phyloP scores from a whole-genome alignment of 1,284 basidiomycete genomes.

The Tilletia caries region DNA sequence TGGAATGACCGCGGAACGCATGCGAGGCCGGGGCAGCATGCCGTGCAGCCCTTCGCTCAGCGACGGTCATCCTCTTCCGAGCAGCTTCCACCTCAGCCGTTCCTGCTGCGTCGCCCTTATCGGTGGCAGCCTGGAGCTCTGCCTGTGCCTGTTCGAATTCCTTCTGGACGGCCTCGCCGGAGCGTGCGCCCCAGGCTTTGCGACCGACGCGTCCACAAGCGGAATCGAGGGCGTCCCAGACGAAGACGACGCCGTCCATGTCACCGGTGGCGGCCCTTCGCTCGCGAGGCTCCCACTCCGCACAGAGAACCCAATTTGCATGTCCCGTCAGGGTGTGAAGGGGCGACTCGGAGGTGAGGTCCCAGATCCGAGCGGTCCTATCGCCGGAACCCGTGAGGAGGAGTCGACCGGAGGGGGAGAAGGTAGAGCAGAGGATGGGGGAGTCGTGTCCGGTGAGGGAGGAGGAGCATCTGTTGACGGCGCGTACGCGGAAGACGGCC shows the following conservation, averaged over 20 bases:
- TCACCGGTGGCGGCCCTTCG: conserved; percentile 76
- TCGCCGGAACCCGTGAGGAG: conserved; percentile 95
- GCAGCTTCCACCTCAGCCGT: conserved; percentile 12
- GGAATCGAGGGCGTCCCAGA: conserved; percentile 47
- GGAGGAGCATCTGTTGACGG: conserved; percentile 86
- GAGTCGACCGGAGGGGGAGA: conserved; percentile 84
- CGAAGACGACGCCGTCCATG: conserved; percentile 49
- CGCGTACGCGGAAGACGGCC: conserved; percentile 89
- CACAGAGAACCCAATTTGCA: conserved; percentile 90
- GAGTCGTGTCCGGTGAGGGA: conserved; percentile 86
- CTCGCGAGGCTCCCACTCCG: conserved; percentile 94
- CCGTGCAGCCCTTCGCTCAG: conserved; percentile 40
- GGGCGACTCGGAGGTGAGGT: conserved; percentile 87
- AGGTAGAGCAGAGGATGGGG: conserved; percentile 89
- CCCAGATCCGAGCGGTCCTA: conserved; percentile 88
- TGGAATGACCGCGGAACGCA: conserved; percentile 73
- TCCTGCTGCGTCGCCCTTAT: conserved; percentile 10
- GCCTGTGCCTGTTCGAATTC: conserved; percentile 5
- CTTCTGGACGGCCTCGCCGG: conserved; percentile 27
- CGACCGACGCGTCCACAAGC: conserved; percentile 18
- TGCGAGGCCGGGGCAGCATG: conserved; percentile 43
- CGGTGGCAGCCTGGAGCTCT: not conserved
- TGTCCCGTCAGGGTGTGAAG: conserved; percentile 84
- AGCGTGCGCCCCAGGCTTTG: conserved; percentile 13
- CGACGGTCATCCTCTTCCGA: conserved; percentile 36